Base-by-base conservation (phyloP, 345 rosid species). In the Streptanthus diversifolius region DNA sequence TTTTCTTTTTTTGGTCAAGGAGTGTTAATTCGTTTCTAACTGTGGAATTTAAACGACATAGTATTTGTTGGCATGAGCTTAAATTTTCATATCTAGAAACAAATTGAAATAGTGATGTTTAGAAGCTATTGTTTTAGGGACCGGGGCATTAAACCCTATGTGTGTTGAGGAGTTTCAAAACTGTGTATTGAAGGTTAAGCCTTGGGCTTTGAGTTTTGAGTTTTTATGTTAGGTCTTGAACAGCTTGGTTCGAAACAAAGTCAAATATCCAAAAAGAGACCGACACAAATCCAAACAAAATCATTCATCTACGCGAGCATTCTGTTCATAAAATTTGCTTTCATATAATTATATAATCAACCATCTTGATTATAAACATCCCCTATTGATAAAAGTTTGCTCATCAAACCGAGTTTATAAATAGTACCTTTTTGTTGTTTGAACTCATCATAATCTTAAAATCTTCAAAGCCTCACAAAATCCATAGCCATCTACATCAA, bases 401-500 rank as follows among this genome's bases (percentile, higher is more conserved):
- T n/a, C n/a, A n/a, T n/a, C n/a, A n/a, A n/a, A n/a, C n/a, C n/a
- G n/a, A n/a, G n/a, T n/a, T n/a, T n/a, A n/a, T n/a, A n/a, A n/a
- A n/a, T n/a, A 33, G 37, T 8, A 7, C 8, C 7, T 33, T 33
- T 7, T 33, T 33, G 11, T 33, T 7, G 8, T 33, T 33, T 7
- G 37, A 33, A 33, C 1, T 10, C 44, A 65, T 33, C 58, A 65
- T 33, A 33, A 19, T 48, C 25, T 48, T 65, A 48, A 65, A 65
- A 44, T 65, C 70, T 4, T 65, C 44, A 29, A 48, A 65, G 3
- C n/a, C n/a, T 18, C 13, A 9, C 48, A 44, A 65, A 65, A 65
- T 8, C 70, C 70, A 65, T 65, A 44, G 1, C 32, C 45, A 1
- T 65, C 70, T 13, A 43, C 21, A 65, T 65, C 70, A 19, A 48